Conservation (phyloP, 1,284 basidiomycete genomes). For the Vanrija humicola region DNA sequence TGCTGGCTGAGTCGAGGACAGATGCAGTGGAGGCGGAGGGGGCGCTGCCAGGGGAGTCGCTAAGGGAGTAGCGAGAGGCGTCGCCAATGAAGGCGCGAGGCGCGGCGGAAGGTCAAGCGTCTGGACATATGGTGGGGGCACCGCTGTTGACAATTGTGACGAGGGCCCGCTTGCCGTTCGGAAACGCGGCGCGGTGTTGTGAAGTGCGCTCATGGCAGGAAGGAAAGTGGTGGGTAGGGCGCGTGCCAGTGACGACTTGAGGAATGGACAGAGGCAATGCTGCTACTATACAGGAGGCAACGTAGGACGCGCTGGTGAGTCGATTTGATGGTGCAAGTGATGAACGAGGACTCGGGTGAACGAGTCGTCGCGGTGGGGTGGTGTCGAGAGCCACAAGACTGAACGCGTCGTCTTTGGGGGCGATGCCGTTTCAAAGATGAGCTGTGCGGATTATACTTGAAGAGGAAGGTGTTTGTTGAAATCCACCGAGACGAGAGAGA, state of each 20-base stretch:
- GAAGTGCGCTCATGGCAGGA: constrained; percentile 15
- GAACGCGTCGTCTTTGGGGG: too few species aligned
- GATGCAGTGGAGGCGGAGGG: constrained; percentile 11
- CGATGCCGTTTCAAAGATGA: too few species aligned
- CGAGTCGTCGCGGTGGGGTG: too few species aligned
- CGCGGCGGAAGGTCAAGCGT: constrained; percentile 16
- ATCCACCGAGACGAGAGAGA: too few species aligned
- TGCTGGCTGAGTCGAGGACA: constrained; percentile 7
- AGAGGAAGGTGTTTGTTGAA: too few species aligned
- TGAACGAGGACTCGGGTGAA: too few species aligned
- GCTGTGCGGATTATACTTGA: too few species aligned
- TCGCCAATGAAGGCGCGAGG: constrained; percentile 7
- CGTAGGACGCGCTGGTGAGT: too few species aligned
- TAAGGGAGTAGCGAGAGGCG: constrained; percentile 5
- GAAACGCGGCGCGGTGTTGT: constrained; percentile 19
- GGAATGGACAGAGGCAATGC: too few species aligned
- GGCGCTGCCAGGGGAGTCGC: constrained; percentile 13
- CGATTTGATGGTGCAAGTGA: too few species aligned
- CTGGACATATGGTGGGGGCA: constrained; percentile 1
- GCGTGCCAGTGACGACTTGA: background rate
- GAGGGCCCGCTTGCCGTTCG: constrained; percentile 1
- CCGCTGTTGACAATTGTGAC: background rate
- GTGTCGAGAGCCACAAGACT: too few species aligned
- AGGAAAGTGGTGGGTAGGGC: background rate
- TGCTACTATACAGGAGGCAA: too few species aligned